Base-by-base conservation (phyloP, 345 rosid genomes). In the Arabidopsis thaliana region DNA sequence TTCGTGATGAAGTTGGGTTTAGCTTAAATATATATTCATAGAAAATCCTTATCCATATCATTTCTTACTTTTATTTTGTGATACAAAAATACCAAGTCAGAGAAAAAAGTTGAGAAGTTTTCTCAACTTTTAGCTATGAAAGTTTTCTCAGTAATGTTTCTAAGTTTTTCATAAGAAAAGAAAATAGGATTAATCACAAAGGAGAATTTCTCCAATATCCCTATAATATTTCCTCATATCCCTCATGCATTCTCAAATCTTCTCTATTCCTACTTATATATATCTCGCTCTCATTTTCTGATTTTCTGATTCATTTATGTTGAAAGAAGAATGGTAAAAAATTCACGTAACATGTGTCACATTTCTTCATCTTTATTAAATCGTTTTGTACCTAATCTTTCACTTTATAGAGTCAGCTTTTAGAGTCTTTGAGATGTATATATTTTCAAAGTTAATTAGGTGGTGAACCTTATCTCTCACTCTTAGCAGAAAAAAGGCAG, bases 1-100 rank as follows among this genome's bases (percentile, higher is more conserved):
- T 0, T 34, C 40, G n/a, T 53, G 45, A 49, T 4, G 6, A 33
- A 33, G 33, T 14, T 51, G 22, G 51, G 42, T 69, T 55, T 53
- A 40, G 51, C 62, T 53, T 52, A 3, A 6, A 25, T 67, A 68
- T 40, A 52, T 52, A 28, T 11, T 4, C 16, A 5, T 25, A 11
- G 32, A 25, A 25, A 30, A 52, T 52, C 58, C 16, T 25, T 52
- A 25, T 52, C 16, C 9, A n/a, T n/a, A 46, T 46, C 23, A 11
- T 11, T 11, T 30, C 5, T 52, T 25, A 25, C 28, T 16, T 25
- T 52, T 11, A 11, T 52, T 52, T 52, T 25, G 16, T 12, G 7
- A 28, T 38, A 32, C 4, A 69, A 44, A 44, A 34, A 33, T 2
- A 59, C 74, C 57, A 59, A 70, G 66, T 71, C 66, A 59, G 49